Conservation (phyloP, 495 filamentous ascomycete species). For the Talaromyces adpressus region DNA sequence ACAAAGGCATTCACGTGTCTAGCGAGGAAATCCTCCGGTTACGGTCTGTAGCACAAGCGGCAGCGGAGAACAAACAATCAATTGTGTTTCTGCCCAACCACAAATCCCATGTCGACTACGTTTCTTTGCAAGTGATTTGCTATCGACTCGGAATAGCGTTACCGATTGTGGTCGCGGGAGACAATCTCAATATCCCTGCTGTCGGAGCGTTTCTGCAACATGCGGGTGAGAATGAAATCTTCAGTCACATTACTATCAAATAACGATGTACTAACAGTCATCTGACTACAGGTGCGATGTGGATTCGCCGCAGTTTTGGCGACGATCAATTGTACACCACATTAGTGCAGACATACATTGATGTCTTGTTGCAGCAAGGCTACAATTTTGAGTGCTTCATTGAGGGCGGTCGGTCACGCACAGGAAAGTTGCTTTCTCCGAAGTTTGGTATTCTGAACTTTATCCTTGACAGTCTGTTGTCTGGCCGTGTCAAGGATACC, state of each 20-base stretch:
- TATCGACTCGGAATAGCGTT: slow-evolving; percentile 84
- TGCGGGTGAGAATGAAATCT: slow-evolving; percentile 49
- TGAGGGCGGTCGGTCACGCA: slow-evolving; percentile 86
- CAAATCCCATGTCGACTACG: slow-evolving; percentile 91
- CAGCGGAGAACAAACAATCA: slow-evolving; percentile 80
- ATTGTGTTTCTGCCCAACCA: slow-evolving; percentile 96
- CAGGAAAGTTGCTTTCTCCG: slow-evolving; percentile 85
- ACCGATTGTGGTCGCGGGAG: slow-evolving; percentile 90
- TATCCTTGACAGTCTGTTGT: slow-evolving; percentile 80
- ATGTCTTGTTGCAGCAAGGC: slow-evolving; percentile 80
- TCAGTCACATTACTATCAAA: neutral
- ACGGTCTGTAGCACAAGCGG: slow-evolving; percentile 71
- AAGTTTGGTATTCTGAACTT: slow-evolving; percentile 97
- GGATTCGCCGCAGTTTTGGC: slow-evolving; percentile 86
- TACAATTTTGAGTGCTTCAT: slow-evolving; percentile 97
- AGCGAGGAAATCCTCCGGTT: slow-evolving; percentile 86
- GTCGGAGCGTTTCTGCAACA: slow-evolving; percentile 88
- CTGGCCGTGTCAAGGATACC: slow-evolving; percentile 81
- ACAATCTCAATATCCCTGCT: slow-evolving; percentile 91
- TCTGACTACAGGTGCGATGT: slow-evolving; percentile 69
- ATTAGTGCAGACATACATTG: slow-evolving; percentile 91
- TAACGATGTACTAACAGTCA: neutral
- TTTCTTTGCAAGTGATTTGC: slow-evolving; percentile 87
- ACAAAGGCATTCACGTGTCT: slow-evolving; percentile 75
- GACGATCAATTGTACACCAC: slow-evolving; percentile 86